Evolutionary conservation across 345 rosid genomes (phyloP), one percentile per base, ranked within the genome.

Genomic region (Hibiscus syriacus): DNA sequence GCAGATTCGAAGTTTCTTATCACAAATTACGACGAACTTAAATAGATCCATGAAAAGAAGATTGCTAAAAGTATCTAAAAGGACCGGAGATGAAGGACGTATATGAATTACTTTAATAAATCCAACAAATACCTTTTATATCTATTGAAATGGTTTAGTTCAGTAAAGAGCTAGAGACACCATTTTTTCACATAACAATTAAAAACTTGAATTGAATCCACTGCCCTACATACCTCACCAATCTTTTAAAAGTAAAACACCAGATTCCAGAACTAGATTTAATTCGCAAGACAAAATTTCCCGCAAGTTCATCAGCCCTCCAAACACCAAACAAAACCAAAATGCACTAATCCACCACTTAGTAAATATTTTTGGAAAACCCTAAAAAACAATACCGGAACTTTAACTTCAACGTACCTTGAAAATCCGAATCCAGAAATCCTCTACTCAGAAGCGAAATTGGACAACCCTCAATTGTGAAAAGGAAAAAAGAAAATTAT

Each of bases 371-470:
- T 16, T n/a, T 17, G 20, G 14, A 22, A 13, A 20, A 25, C 5
- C 9, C 13, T 13, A 53, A 14, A 26, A 5, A 19, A 12, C 9
- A 50, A 7, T 23, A 41, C n/a, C 1, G 11, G 17, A 23, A 68
- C 46, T 56, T n/a, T 8, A 48, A 60, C 1, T 57, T 39, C 8
- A 32, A 49, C 80, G 19, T 82, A 82, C 85, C 85, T 72, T 58
- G 16, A 25, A 53, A 54, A 54, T 67, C 70, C 14, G 20, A 58
- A 52, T 68, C 57, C 25, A 22, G 30, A 49, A 73, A 20, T 27
- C 19, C 3, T 49, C 7, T 26, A 30, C 55, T 53, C 19, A 41
- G 32, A 70, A 53, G 26, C 53, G 8, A 49, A 12, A 55, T 27
- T 27, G 3, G 29, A 27, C 29, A 3, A 27, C 29, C 29, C 29